Evolutionary conservation across 352 stramenopile species (phyloP).

Genomic region (Phytophthora sp.): DNA sequence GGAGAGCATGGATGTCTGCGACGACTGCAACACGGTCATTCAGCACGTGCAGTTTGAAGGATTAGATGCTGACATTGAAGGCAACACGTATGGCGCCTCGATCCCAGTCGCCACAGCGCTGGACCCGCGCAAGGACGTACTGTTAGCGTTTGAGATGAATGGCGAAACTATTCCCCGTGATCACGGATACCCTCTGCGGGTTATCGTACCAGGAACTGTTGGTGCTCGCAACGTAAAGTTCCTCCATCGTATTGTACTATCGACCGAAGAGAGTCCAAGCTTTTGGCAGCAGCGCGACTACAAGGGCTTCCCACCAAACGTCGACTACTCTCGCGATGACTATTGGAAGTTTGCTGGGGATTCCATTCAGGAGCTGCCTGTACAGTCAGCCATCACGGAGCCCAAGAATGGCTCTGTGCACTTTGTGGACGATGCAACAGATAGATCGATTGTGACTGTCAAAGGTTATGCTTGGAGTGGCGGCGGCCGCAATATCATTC

Average conservation of each 20-base stretch:
- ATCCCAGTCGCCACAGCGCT: slow-evolving; percentile 95
- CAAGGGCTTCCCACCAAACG: slow-evolving; percentile 87
- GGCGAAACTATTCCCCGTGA: slow-evolving; percentile 92
- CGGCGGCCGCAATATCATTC: slow-evolving; percentile 94
- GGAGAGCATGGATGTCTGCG: slow-evolving; percentile 59
- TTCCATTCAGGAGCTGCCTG: slow-evolving; percentile 92
- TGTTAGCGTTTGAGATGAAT: slow-evolving; percentile 99
- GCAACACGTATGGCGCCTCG: slow-evolving; percentile 86
- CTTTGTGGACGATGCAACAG: slow-evolving; percentile 54
- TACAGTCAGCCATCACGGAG: slow-evolving; percentile 91
- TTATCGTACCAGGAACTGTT: slow-evolving; percentile 96
- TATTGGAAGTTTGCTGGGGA: slow-evolving; percentile 87
- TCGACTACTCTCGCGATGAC: slow-evolving; percentile 85
- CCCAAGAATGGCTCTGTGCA: slow-evolving; percentile 65
- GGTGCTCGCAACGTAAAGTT: slow-evolving; percentile 98
- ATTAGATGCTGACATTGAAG: slow-evolving; percentile 81
- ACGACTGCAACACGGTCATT: slow-evolving; percentile 72
- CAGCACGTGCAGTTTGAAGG: slow-evolving; percentile 90
- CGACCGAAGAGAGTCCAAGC: slow-evolving; percentile 81
- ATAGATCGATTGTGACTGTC: slow-evolving; percentile 85
- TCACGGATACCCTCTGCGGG: slow-evolving; percentile 96
- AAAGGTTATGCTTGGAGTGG: slow-evolving; percentile 96
- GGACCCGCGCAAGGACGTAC: slow-evolving; percentile 94
- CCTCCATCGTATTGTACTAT: slow-evolving; percentile 91
- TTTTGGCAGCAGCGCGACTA: slow-evolving; percentile 95